phyloP scores from a whole-genome alignment of 495 filamentous ascomycete species.

The Lichenothelia convexa region DNA sequence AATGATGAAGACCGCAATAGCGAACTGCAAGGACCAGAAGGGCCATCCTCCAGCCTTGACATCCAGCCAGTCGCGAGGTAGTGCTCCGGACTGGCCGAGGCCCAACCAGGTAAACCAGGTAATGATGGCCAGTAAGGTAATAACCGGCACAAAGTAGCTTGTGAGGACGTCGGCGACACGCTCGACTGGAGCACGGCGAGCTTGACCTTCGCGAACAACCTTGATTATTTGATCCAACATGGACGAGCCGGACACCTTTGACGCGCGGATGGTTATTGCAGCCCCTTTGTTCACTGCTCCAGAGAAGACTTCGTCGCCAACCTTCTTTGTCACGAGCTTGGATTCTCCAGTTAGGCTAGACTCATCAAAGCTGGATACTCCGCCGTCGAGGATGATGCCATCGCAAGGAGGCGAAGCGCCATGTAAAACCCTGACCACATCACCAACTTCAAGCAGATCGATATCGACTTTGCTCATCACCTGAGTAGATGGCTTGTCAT shows the following conservation, averaged over 20 bases:
- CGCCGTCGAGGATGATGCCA: slow-evolving; percentile 45
- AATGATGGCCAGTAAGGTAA: slow-evolving; percentile 60
- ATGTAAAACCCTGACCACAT: slow-evolving; percentile 55
- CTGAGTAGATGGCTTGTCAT: slow-evolving; percentile 3
- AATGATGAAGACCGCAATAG: slow-evolving; percentile 87
- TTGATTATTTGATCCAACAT: slow-evolving; percentile 87
- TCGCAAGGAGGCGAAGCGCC: slow-evolving; percentile 78
- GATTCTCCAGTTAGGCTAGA: slow-evolving; percentile 85
- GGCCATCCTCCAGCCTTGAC: slow-evolving; percentile 57
- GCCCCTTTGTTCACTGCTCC: slow-evolving; percentile 73
- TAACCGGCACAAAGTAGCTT: slow-evolving; percentile 72
- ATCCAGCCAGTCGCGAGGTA: slow-evolving; percentile 51
- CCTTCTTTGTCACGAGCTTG: slow-evolving; percentile 46
- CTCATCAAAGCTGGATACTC: slow-evolving; percentile 68
- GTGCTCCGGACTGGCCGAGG: slow-evolving; percentile 47
- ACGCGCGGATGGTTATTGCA: slow-evolving; percentile 50
- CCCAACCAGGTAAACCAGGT: slow-evolving; percentile 76
- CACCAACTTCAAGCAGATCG: slow-evolving; percentile 71
- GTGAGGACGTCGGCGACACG: slow-evolving; percentile 69
- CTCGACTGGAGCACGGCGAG: slow-evolving; percentile 71
- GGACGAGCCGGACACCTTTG: slow-evolving; percentile 53
- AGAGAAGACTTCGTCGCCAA: slow-evolving; percentile 58
- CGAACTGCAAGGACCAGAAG: slow-evolving; percentile 77
- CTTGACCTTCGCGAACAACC: slow-evolving; percentile 82
- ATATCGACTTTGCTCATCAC: slow-evolving; percentile 31